These are phyloP conservation scores for Beauveria sp. DNA, from an alignment of 2,329 filamentous ascomycete genomes.

Conservation along the genomic window DNA sequence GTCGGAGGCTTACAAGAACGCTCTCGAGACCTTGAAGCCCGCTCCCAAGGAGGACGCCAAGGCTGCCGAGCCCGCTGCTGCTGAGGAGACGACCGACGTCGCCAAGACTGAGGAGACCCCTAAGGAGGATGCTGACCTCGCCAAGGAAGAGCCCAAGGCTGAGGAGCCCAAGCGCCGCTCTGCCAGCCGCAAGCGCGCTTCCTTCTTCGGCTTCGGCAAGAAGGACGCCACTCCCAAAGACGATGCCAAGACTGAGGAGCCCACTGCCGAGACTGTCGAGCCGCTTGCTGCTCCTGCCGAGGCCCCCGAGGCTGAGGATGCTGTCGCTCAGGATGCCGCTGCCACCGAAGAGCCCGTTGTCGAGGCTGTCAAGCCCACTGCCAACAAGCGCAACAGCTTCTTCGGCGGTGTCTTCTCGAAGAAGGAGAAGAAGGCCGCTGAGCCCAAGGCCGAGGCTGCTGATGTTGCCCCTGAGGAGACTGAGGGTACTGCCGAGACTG, in stretches of 20 bases:
- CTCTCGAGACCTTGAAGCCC: conserved; percentile 62
- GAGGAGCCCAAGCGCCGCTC: conserved; percentile 56
- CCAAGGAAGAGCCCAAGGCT: conserved; percentile 43
- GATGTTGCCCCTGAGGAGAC: conserved; percentile 32
- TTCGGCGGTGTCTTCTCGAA: conserved; percentile 44
- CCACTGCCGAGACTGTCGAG: conserved; percentile 25
- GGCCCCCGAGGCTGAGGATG: conserved; percentile 25
- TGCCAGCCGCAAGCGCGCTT: conserved; percentile 57
- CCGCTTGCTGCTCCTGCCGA: conserved; percentile 24
- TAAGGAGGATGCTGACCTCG: conserved; percentile 27
- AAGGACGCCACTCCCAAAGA: conserved; percentile 42
- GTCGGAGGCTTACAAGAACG: conserved; percentile 82
- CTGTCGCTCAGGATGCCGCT: conserved; percentile 23
- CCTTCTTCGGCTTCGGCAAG: conserved; percentile 56
- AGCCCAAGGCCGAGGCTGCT: conserved; percentile 34
- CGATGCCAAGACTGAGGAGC: conserved; percentile 26
- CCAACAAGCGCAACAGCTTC: conserved; percentile 50
- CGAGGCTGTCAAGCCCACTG: conserved; percentile 41
- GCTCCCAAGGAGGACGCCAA: conserved; percentile 31
- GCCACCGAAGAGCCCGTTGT: conserved; percentile 28
- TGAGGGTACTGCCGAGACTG: conserved; percentile 40
- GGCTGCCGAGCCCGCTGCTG: conserved; percentile 12
- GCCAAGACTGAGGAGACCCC: conserved; percentile 37
- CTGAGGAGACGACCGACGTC: conserved; percentile 47
- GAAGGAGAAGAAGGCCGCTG: conserved; percentile 53